These are phyloP conservation scores for Vitis hybrid DNA, from an alignment of 177 flowering plant species.

Conservation along the genomic window DNA sequence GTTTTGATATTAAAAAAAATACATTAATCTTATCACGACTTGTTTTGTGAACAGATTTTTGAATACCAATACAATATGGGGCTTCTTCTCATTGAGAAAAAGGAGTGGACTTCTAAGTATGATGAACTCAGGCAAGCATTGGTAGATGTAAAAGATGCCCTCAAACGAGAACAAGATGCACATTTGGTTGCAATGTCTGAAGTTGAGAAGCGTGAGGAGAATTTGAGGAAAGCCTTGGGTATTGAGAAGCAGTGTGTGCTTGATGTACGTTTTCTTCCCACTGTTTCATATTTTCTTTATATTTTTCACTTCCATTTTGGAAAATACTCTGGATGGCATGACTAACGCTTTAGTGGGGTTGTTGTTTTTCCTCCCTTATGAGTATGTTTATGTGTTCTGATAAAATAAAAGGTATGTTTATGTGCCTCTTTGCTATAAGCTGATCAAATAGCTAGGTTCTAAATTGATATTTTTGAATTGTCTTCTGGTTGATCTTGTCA, in stretches of 20 bases:
- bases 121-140: constrained; percentile 60
- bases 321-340: not conserved
- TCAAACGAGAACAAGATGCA: constrained; percentile 67
- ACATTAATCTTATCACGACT: not conserved
- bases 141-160: constrained; percentile 43
- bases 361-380: not conserved
- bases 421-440: no score
- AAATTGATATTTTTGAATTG: no score
- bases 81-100: constrained; percentile 85
- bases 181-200: constrained; percentile 68
- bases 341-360: no score
- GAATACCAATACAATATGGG: constrained; percentile 98
- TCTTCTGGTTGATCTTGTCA: no score
- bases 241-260: constrained; percentile 44
- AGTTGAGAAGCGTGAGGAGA: constrained; percentile 73
- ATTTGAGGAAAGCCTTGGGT: constrained; percentile 43
- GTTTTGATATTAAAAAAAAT: not conserved
- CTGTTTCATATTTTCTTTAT: not conserved
- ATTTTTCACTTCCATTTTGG: not conserved
- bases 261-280: constrained; percentile 39
- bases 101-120: constrained; percentile 66
- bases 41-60: constrained; percentile 51
- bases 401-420: no score
- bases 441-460: no score
- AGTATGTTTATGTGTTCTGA: no score